Base-by-base conservation (phyloP, 192 early-diverging fungal genomes). In the Coemansia sp. region DNA sequence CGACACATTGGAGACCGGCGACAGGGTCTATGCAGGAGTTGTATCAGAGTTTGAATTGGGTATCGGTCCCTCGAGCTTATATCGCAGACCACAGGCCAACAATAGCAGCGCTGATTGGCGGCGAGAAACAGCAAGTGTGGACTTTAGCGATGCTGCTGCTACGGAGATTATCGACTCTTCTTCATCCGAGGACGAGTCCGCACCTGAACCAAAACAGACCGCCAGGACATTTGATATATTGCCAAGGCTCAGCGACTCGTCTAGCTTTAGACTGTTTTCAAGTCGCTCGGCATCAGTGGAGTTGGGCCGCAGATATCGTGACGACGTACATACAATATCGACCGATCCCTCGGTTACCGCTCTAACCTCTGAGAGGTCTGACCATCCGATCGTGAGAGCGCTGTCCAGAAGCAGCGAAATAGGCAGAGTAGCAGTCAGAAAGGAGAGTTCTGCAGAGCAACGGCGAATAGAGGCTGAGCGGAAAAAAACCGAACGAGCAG, bases 141-240 rank as follows among this genome's bases (percentile, higher is more conserved):
- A 69, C 10, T 70, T 31, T 60, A 67, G 65, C 59, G 73, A 62
- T 22, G 67, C 63, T 1, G 66, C 64, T 20, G 64, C 56, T 10
- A 80, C 78, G 1, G 78, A 75, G 29, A 50, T 72, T 0, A 64
- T 80, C n/a, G 58, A 60, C 20, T 71, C 70, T 1, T 68, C 69
- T 0, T 72, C 70, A 24, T 36, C 29, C 0, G 68, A 67, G 12
- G 64, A 66, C 31, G 58, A 62, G 1, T 24, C n/a, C 2, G 58
- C n/a, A 3, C 11, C 31, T 13, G 41, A 65, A 38, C 59, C 34
- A 4, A 8, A 8, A 19, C 36, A 10, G 11, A 20, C 38, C 39
- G 59, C n/a, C 17, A 20, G 34, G 11, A 2, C 59, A 11, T 8
- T 20, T 4, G 19, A 22, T 4, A 9, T 20, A n/a, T 40, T 10